These are phyloP conservation scores for Agrocybe praecox DNA, from an alignment of 768 basidiomycete species.

Conservation along the genomic window DNA sequence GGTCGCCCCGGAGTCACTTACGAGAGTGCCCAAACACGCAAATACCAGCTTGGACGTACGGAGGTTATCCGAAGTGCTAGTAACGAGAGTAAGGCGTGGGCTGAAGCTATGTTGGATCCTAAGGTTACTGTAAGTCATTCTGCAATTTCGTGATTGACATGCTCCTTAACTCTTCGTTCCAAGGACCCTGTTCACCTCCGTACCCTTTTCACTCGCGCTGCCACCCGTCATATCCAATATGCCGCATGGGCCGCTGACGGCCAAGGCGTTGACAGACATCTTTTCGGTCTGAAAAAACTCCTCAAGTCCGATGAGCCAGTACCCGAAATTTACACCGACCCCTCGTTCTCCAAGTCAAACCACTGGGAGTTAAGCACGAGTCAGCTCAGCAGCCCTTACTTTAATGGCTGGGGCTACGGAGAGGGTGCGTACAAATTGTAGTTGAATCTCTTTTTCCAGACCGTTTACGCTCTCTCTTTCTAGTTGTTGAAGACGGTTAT, in stretches of 20 bases:
- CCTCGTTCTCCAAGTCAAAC: conserved; percentile 63
- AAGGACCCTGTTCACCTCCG: conserved; percentile 49
- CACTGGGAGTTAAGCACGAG: conserved; percentile 96
- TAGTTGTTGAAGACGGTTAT: conserved; percentile 91
- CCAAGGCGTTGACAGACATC: conserved; percentile 92
- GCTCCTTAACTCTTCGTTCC: not conserved
- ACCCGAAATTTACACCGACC: conserved; percentile 77
- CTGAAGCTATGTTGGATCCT: conserved; percentile 82
- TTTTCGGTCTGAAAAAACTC: conserved; percentile 91
- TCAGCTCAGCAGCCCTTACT: conserved; percentile 76
- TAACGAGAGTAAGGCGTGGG: conserved; percentile 82
- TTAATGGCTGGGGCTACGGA: conserved; percentile 98
- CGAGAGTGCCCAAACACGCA: conserved; percentile 93
- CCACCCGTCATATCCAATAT: conserved; percentile 84
- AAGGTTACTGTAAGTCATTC: conserved; percentile 35
- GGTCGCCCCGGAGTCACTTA: conserved; percentile 81
- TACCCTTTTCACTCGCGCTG: conserved; percentile 73
- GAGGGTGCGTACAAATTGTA: conserved; percentile 70
- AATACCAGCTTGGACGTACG: conserved; percentile 87
- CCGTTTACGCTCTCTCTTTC: not conserved
- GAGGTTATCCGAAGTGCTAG: conserved; percentile 93
- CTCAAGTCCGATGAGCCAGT: conserved; percentile 70
- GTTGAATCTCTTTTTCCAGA: too few relatives aligned
- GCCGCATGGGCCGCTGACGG: conserved; percentile 91
- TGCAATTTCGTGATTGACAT: not conserved